Base-by-base conservation (phyloP, 2,329 filamentous ascomycete genomes). In the Diaporthe helianthi region DNA sequence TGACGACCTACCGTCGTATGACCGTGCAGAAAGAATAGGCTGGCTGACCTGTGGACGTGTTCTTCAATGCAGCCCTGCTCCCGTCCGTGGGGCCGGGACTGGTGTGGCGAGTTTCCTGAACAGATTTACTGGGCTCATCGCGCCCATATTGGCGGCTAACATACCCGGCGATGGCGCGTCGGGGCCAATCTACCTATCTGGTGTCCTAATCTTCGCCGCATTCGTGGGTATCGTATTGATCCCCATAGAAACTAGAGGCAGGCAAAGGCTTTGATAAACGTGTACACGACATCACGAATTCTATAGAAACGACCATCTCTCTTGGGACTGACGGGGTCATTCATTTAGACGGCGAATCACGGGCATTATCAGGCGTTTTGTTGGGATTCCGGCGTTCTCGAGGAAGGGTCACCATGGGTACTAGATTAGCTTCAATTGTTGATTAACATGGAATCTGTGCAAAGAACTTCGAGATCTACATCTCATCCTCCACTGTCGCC, bases 51-150 rank as follows among this genome's bases (percentile, higher is more conserved):
- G 26, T 24, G n/a, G 9, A 4, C 12, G n/a, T 41, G 4, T 49
- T 54, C 1, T 15, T 31, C 4, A 2, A 10, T 61, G 29, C 33
- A 71, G 70, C 79, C 91, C 91, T 0, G 89, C 90, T 0, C 90
- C 90, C 0, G 87, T 91, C 26, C 83, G 92, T 38, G 92, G 91
- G 6, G 92, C 90, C 0, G 92, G 90, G 7, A 91, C 89, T 0
- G 92, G 91, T 51, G 90, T 93, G 58, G 88, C 89, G 26, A 91
- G 88, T 76, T 91, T 92, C 75, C 78, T 93, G 71, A 93, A 93
- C 77, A 83, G 91, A 46, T 76, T 91, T 49, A 86, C 87, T 6
- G 91, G 92, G 6, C 81, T 93, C 13, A 83, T 89, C 74, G 91
- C 91, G 0, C 91, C 92, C 0, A 83, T 93, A 13, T 81, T 93